These are phyloP conservation scores for Earliella scabrosa DNA, from an alignment of 1,284 basidiomycete genomes.

Conservation along the genomic window DNA sequence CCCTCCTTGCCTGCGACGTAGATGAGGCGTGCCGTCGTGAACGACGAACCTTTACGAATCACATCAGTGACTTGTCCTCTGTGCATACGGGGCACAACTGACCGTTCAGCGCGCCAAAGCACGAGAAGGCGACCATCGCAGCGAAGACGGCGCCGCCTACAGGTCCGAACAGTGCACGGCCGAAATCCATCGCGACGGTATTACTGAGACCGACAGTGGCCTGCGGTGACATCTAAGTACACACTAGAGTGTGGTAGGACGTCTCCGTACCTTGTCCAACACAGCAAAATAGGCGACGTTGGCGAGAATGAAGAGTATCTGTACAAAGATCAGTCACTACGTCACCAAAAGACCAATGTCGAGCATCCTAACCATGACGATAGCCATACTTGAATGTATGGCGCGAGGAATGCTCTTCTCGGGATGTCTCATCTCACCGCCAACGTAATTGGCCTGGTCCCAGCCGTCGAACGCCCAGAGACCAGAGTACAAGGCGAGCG, in stretches of 20 bases:
- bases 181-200: constrained; percentile 95
- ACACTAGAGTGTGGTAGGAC: too few relatives aligned
- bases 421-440: constrained; percentile 88
- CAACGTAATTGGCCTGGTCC: constrained; percentile 91
- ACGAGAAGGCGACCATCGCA: constrained; percentile 90
- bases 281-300: constrained; percentile 95
- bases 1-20: constrained; percentile 89
- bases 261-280: constrained; percentile 70
- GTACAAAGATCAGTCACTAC: background rate
- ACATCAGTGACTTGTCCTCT: background rate
- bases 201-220: constrained; percentile 78
- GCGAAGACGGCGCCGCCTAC: constrained; percentile 89
- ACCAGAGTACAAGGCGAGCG: constrained; percentile 93
- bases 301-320: constrained; percentile 79
- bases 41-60: constrained; percentile 65
- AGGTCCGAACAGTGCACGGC: constrained; percentile 83
- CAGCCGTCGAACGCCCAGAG: constrained; percentile 97
- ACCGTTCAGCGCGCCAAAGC: constrained; percentile 92
- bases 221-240: constrained; percentile 36
- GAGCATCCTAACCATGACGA: constrained; percentile 62
- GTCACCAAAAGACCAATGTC: background rate
- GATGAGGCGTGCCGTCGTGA: constrained; percentile 85
- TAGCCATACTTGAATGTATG: constrained; percentile 87
- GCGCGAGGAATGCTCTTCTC: constrained; percentile 88
- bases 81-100: constrained; percentile 10